Conservation (phyloP, 2,329 filamentous ascomycete species). For the Orbilia quercus region DNA sequence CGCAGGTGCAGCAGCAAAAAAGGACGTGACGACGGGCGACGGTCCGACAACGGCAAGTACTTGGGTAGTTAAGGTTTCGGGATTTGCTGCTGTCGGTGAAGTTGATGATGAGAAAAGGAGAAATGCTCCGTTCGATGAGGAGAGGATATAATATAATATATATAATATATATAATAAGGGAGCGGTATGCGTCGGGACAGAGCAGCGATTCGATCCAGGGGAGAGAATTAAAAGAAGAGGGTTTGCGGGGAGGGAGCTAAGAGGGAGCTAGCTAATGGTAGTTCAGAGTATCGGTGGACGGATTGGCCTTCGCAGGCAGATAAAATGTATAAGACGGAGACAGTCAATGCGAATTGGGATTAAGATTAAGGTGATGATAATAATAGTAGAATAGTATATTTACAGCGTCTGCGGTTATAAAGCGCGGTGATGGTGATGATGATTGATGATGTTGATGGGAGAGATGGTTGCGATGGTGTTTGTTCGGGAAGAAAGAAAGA, state of each 20-base stretch:
- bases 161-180: too few relatives aligned
- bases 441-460: not conserved
- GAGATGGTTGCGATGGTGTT: conserved; percentile 19
- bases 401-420: not conserved
- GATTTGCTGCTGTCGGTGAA: conserved; percentile 9
- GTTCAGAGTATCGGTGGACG: conserved; percentile 4
- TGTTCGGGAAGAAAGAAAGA: conserved; percentile 36
- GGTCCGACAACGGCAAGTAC: not conserved
- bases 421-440: too few relatives aligned
- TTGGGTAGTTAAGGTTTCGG: not conserved
- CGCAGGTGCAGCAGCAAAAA: not conserved
- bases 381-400: not conserved
- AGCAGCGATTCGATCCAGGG: not conserved
- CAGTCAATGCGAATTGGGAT: not conserved
- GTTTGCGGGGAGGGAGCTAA: conserved; percentile 3
- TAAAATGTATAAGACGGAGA: not conserved
- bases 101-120: conserved; percentile 11
- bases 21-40: not conserved
- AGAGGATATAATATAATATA: conserved; percentile 13
- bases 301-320: conserved; percentile 11
- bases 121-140: not conserved
- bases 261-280: not conserved
- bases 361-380: not conserved
- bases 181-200: not conserved
- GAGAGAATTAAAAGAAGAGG: not conserved